Conservation (phyloP, 495 filamentous ascomycete genomes). For the Aspergillus saccharolyticus region DNA sequence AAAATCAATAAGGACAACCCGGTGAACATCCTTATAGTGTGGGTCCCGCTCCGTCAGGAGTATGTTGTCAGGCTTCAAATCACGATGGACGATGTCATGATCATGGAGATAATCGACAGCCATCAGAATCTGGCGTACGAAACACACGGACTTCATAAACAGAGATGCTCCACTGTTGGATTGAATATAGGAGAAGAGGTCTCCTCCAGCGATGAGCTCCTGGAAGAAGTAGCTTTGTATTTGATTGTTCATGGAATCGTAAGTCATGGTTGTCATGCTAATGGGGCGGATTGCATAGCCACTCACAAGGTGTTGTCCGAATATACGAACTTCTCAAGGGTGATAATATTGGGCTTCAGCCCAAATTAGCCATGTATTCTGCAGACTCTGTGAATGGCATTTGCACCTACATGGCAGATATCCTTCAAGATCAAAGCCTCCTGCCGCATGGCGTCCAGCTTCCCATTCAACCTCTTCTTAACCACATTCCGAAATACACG, state of each 20-base stretch:
- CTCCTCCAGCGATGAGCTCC: conserved; percentile 60
- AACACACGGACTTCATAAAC: conserved; percentile 47
- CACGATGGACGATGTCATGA: conserved; percentile 55
- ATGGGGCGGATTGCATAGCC: neutral
- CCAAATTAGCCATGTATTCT: no score
- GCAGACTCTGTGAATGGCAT: no score
- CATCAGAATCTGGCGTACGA: conserved; percentile 55
- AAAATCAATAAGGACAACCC: conserved; percentile 72
- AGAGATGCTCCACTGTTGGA: conserved; percentile 40
- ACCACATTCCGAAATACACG: neutral
- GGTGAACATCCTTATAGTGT: conserved; percentile 35
- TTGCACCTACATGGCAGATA: conserved; percentile 60
- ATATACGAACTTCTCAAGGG: conserved; percentile 48
- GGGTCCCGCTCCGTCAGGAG: conserved; percentile 52
- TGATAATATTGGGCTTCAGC: conserved; percentile 57
- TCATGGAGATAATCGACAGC: conserved; percentile 58
- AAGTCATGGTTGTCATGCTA: neutral
- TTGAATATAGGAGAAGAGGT: conserved; percentile 58
- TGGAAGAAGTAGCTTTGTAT: conserved; percentile 65
- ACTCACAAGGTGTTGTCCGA: conserved; percentile 49
- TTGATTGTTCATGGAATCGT: neutral
- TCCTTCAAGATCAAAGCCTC: conserved; percentile 55
- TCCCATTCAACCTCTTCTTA: conserved; percentile 5
- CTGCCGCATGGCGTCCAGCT: conserved; percentile 21
- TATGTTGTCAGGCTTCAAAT: conserved; percentile 69